phyloP scores from a whole-genome alignment of 2,329 filamentous ascomycete genomes.

The Xylaria polymorpha region DNA sequence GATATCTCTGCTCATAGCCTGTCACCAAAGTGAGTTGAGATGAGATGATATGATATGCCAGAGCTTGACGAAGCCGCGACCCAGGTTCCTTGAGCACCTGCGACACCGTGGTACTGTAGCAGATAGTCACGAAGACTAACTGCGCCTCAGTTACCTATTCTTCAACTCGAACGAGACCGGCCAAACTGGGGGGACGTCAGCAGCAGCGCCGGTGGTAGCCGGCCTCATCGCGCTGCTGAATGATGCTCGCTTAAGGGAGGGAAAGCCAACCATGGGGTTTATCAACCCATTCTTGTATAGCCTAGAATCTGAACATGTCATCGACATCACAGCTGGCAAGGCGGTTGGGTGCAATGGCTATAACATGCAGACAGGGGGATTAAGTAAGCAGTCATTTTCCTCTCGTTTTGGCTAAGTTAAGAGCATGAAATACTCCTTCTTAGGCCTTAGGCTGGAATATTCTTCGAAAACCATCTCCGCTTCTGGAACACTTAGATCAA shows the following conservation, averaged over 20 bases:
- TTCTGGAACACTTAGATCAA: neutral
- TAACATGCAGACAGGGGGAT: constrained; percentile 42
- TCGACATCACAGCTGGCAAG: constrained; percentile 43
- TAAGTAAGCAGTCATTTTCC: constrained; percentile 6
- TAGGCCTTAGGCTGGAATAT: neutral
- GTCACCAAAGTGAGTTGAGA: constrained; percentile 36
- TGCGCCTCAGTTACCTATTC: constrained; percentile 29
- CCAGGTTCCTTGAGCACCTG: neutral
- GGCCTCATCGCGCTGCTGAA: constrained; percentile 35
- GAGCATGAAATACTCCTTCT: constrained; percentile 11
- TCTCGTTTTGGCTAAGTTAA: neutral
- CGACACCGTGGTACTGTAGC: neutral
- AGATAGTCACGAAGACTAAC: constrained; percentile 9
- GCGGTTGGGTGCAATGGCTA: constrained; percentile 43
- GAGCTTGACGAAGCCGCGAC: neutral
- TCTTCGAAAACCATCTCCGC: too few relatives aligned
- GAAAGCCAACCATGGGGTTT: constrained; percentile 34
- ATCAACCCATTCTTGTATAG: constrained; percentile 36
- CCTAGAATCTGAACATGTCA: constrained; percentile 22
- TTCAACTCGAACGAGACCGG: constrained; percentile 30
- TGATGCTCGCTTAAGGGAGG: constrained; percentile 33
- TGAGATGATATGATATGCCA: neutral
- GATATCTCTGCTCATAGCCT: constrained; percentile 39
- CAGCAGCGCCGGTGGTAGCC: constrained; percentile 34
- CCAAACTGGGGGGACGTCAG: constrained; percentile 30